Base-by-base conservation (phyloP, 768 basidiomycete genomes). In the Hygrophorus russula region DNA sequence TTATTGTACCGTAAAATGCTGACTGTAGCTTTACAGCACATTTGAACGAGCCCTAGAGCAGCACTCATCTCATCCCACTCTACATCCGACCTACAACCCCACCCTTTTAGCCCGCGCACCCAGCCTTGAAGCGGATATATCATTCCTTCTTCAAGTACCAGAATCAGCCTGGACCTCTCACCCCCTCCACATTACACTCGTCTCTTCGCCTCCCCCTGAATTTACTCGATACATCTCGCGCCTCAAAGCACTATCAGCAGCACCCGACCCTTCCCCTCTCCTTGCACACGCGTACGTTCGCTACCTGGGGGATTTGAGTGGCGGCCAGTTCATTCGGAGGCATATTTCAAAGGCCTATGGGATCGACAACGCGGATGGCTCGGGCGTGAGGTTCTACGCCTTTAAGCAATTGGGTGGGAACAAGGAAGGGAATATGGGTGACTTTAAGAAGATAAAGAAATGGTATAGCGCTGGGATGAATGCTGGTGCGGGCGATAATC, bases 261-360 rank as follows among this genome's bases (percentile, higher is more conserved):
- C 67, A 19, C 46, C 51, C 6, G 72, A 71, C 53, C 76, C 68
- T 9, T 60, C 71, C 0, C 59, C 67, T 5, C 71, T 90, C 6
- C 69, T 89, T 5, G 80, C 85, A 0, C 87, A 89, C 58, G 69
- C 85, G 1, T 88, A 88, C 54, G 81, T 86, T n/a, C 73, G 84
- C 28, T 88, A 88, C 59, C 70, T 88, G 27, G 86, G 84, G 38
- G 85, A 89, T 56, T 65, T 88, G 27, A 82, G 78, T 35, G 85
- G 86, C 4, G 86, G 87, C 1, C 86, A 88, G 63, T 65, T 71
- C 46, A 77, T 88, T 53, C 67, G 76, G 17, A 66, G 73, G 33
- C 67, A 66, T 28, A 57, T 87, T n/a, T 68, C 69, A 12, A 81
- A 82, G 56, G 74, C 81, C 11, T 89, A 87, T 54, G 67, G 59